Base-by-base conservation (phyloP, 2,329 filamentous ascomycete genomes). In the Ploettnerulaceae sp. region DNA sequence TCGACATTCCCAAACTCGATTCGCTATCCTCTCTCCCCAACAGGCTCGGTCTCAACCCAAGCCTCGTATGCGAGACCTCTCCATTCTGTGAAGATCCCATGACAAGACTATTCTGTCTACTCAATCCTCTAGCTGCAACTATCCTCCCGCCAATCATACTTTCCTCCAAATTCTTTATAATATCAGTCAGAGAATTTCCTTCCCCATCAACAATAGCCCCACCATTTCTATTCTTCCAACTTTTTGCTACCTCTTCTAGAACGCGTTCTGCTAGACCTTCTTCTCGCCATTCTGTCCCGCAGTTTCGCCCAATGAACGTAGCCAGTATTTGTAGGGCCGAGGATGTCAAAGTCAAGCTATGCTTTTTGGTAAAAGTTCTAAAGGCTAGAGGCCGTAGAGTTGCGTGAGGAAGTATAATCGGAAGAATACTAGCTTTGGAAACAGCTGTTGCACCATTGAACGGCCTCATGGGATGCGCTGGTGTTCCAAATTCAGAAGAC, bases 341-440 rank as follows among this genome's bases (percentile, higher is more conserved):
- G 0, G 91, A 93, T 6, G 87, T 90, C 43, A 98, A 79, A 0
- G 90, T 97, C 46, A 98, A 73, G 58, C 91, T 94, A 69, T 98
- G 89, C 63, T 97, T 98, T 67, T 96, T 96, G 2, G 93, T 98
- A 57, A 98, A 95, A 0, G 88, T 94, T 36, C 93, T 82, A 63
- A 98, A 97, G 7, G 93, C 94, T 15, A 97, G 75, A 2, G 93
- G 91, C 52, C 94, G 78, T 31, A 98, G 71, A 0, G 87, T 94
- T 7, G 89, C 81, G 0, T 90, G 86, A 3, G 91, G 90, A 4
- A 98, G 81, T 26, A 95, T 75, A 47, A 98, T 93, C 3, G 93
- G 89, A 1, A 98, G 74, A 37, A 97, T 86, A 5, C 62, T 60
- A 51, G 62, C 61, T 54, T 60, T 64, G 26, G 49, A 38, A 17